phyloP scores from a whole-genome alignment of 2,329 filamentous ascomycete species.

The Beauveria bassiana region DNA sequence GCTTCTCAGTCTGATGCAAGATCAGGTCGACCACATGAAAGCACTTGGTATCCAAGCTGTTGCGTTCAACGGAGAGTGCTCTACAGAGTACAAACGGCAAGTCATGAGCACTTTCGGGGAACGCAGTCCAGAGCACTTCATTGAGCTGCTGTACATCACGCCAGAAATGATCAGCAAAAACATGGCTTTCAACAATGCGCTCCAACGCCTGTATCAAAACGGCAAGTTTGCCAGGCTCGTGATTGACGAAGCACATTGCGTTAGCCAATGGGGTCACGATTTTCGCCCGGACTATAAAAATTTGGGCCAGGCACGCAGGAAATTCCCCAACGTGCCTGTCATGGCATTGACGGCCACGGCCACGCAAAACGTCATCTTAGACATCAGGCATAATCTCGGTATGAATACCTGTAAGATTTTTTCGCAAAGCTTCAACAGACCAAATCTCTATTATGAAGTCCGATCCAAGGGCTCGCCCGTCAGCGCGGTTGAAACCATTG shows the following conservation, averaged over 20 bases:
- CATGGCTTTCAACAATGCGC: constrained; percentile 53
- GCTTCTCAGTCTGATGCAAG: constrained; percentile 90
- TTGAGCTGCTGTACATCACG: constrained; percentile 90
- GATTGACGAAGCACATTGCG: constrained; percentile 98
- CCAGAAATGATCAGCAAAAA: constrained; percentile 95
- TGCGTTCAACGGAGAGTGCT: constrained; percentile 72
- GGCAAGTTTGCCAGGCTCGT: constrained; percentile 80
- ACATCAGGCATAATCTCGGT: constrained; percentile 84
- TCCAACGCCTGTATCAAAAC: constrained; percentile 61
- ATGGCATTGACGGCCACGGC: constrained; percentile 96
- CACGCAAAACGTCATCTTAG: constrained; percentile 83
- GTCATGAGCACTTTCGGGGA: constrained; percentile 59
- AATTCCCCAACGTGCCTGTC: constrained; percentile 73
- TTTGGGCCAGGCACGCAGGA: constrained; percentile 64
- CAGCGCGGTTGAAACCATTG: constrained; percentile 38
- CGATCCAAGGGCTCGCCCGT: constrained; percentile 58
- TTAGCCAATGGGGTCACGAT: constrained; percentile 98
- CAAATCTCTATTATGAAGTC: constrained; percentile 87
- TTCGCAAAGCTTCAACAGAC: constrained; percentile 92
- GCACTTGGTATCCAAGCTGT: constrained; percentile 70
- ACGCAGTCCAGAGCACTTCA: constrained; percentile 60
- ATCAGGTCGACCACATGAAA: constrained; percentile 80
- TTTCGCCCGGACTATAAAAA: constrained; percentile 94
- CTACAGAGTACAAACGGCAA: constrained; percentile 50
- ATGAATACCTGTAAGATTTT: constrained; percentile 74